Evolutionary conservation across 495 filamentous ascomycete species (phyloP), one percentile per base, ranked within the genome.

Genomic region (Podospora comata): DNA sequence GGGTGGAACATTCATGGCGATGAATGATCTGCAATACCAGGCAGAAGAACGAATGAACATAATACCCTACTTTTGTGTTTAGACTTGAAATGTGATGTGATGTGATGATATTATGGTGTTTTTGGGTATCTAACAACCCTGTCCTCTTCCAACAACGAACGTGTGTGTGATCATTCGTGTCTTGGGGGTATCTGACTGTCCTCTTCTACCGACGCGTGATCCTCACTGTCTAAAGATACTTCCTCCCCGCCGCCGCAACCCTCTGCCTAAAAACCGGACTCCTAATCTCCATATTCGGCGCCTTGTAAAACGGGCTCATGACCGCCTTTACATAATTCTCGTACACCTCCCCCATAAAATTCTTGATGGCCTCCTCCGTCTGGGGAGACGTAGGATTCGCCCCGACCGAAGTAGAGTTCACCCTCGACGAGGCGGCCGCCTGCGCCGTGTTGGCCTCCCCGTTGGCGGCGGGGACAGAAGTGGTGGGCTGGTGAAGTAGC

Each of bases 281-380:
- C 77, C 83, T 85, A 39, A 99, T 88, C 76, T 89, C 87, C 86
- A 90, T 90, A 73, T 94, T 91, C 9, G 39, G 39, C 60, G 88
- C 84, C 64, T 85, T 81, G 79, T 96, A 96, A 79, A 99, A 99
- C 44, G 95, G 95, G 77, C 87, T 97, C 95, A 99, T 97, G 54
- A 93, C 86, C n/a, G 92, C 91, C 85, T 99, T 99, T 59, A 96
- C 85, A 86, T 94, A 99, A 67, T 85, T 89, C 78, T 98, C 95
- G 78, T 96, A 97, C 15, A 97, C 91, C 75, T 99, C 95, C 5
- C 82, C 83, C 81, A 99, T 96, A 81, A 99, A 99, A 78, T 90
- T 90, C 73, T 92, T 85, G 68, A 98, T 90, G 0, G 95, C 94
- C 77, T 99, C 95, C 80, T 99, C 95, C 5, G 93, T 93, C 79